Evolutionary conservation across 352 stramenopile genomes (phyloP).

Genomic region (Phytopythium mirpurense): DNA sequence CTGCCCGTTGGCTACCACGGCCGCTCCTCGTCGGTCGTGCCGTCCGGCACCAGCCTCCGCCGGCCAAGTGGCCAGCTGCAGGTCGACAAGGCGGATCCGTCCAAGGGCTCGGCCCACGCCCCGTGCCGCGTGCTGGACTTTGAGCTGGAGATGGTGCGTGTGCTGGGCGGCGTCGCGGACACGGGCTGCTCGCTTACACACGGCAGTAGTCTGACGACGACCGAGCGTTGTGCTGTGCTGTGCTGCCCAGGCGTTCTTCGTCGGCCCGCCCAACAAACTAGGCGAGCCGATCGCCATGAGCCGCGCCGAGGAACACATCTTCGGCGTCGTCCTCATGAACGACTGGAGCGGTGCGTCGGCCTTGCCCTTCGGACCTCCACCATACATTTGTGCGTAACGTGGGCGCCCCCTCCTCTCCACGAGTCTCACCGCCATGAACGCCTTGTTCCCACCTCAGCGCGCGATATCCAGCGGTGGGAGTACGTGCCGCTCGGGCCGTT

Average conservation of each 20-base stretch:
- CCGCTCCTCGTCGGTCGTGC: conserved; percentile 89
- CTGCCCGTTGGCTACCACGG: conserved; percentile 98
- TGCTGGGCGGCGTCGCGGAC: no score
- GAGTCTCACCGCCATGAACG: no score
- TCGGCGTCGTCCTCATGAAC: conserved; percentile 97
- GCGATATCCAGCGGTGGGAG: conserved; percentile 95
- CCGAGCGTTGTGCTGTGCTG: no score
- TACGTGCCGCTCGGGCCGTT: conserved; percentile 97
- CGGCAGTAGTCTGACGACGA: no score
- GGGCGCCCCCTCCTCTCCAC: no score
- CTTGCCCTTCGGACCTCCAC: no score
- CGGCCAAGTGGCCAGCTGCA: conserved; percentile 92
- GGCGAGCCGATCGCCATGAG: conserved; percentile 87
- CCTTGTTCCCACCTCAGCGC: conserved; percentile 32
- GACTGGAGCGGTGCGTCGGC: conserved; percentile 91
- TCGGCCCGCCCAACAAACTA: conserved; percentile 85
- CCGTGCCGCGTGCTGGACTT: conserved; percentile 93
- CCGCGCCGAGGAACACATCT: conserved; percentile 94
- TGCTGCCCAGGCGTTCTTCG: conserved; percentile 88
- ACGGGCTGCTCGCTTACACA: no score
- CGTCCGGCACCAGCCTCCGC: conserved; percentile 77
- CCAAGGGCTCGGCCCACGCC: conserved; percentile 89
- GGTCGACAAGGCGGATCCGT: conserved; percentile 84
- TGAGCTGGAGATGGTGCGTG: conserved; percentile 91
- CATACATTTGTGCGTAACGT: no score